phyloP scores from a whole-genome alignment of 805 yeast species.

The Geotrichum ghanense region DNA sequence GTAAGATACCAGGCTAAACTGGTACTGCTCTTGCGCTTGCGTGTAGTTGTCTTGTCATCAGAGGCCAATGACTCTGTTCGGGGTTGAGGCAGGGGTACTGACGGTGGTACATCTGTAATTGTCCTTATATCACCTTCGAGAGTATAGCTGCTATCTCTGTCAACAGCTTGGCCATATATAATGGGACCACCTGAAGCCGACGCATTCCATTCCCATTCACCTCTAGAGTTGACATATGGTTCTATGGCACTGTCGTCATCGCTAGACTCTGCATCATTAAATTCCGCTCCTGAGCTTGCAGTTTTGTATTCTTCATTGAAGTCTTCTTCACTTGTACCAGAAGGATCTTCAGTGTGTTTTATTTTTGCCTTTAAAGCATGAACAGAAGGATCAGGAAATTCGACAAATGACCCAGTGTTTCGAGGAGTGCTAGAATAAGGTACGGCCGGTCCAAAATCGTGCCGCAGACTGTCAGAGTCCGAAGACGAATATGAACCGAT shows the following conservation, averaged over 20 bases:
- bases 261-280: conserved; percentile 12
- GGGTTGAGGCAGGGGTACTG: background rate
- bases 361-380: background rate
- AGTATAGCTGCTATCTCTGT: background rate
- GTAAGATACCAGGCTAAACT: background rate
- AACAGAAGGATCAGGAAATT: background rate
- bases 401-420: background rate
- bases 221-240: conserved; percentile 24
- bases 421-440: background rate
- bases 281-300: conserved; percentile 22
- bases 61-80: background rate
- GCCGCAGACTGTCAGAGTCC: background rate
- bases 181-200: background rate
- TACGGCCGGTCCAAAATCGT: background rate
- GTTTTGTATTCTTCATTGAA: conserved; percentile 23
- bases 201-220: conserved; percentile 26
- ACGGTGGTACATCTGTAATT: background rate
- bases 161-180: background rate
- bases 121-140: background rate
- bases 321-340: conserved; percentile 4
- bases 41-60: background rate
- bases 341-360: background rate
- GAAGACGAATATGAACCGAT: background rate
- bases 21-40: background rate
- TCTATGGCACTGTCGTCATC: conserved; percentile 16